Evolutionary conservation across 1,284 basidiomycete genomes (phyloP).

Genomic region (Bjerkandera adusta): DNA sequence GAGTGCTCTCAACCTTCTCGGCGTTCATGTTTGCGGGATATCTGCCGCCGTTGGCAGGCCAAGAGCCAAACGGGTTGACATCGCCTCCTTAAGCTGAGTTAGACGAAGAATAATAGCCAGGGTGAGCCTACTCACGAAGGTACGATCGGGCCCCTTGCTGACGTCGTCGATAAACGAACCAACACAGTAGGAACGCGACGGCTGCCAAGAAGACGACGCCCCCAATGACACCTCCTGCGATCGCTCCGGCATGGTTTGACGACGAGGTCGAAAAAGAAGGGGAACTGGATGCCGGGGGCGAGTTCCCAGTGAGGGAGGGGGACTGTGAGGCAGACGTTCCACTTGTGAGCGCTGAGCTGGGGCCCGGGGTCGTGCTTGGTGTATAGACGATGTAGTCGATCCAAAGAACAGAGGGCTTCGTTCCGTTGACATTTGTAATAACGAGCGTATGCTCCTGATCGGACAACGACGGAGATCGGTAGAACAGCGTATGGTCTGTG

Average conservation of each 20-base stretch:
- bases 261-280: neutral
- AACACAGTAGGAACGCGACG: neutral
- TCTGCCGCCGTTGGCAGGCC: neutral
- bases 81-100: neutral
- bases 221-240: conserved; percentile 9
- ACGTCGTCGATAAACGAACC: neutral
- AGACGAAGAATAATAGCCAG: neutral
- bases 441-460: conserved; percentile 17
- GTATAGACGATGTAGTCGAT: conserved; percentile 21
- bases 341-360: neutral
- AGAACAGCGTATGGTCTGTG: conserved; percentile 13
- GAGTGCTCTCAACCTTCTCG: neutral
- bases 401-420: conserved; percentile 19
- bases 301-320: neutral
- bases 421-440: conserved; percentile 23
- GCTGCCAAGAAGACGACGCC: conserved; percentile 8
- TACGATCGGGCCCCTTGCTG: no score
- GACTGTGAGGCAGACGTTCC: neutral
- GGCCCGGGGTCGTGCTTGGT: neutral
- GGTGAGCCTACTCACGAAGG: neutral
- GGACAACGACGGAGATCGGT: conserved; percentile 13
- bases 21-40: neutral
- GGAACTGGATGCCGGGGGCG: neutral
- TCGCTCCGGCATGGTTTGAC: conserved; percentile 3
- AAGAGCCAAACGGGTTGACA: neutral